phyloP scores from a whole-genome alignment of 1,139 yeast species.

The Petasospora fabianii region DNA sequence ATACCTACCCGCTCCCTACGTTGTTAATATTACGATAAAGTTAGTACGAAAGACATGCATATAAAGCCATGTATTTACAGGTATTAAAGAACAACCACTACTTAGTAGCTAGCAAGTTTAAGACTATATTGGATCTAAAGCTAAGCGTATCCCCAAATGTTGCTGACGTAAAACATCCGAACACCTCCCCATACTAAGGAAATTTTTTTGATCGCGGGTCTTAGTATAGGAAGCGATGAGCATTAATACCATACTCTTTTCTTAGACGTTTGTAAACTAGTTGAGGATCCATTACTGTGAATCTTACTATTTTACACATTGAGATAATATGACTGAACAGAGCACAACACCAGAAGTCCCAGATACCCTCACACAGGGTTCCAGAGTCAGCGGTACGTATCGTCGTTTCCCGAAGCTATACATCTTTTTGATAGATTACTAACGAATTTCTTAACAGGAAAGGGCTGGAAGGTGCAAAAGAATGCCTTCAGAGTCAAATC shows the following conservation, averaged over 20 bases:
- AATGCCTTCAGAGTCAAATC: constrained; percentile 39
- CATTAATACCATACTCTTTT: too few species aligned
- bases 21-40: too few species aligned
- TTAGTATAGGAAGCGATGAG: neutral
- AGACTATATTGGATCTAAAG: too few species aligned
- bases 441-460: constrained; percentile 21
- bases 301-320: neutral
- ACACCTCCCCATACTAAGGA: constrained; percentile 2
- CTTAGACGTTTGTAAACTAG: too few species aligned
- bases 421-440: constrained; percentile 1
- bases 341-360: neutral
- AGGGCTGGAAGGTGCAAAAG: constrained; percentile 54
- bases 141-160: too few species aligned
- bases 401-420: neutral
- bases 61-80: too few species aligned
- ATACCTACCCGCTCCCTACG: neutral
- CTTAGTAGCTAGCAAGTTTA: too few species aligned
- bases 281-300: too few species aligned
- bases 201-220: constrained; percentile 2
- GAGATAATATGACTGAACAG: constrained; percentile 2
- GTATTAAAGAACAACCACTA: too few species aligned
- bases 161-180: constrained; percentile 2
- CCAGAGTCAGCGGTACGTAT: constrained; percentile 25
- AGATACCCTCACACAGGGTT: constrained; percentile 15
- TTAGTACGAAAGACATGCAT: too few species aligned